These are phyloP conservation scores for Aegilops bicornis DNA, from an alignment of 176 grass and related monocot species.

Conservation along the genomic window DNA sequence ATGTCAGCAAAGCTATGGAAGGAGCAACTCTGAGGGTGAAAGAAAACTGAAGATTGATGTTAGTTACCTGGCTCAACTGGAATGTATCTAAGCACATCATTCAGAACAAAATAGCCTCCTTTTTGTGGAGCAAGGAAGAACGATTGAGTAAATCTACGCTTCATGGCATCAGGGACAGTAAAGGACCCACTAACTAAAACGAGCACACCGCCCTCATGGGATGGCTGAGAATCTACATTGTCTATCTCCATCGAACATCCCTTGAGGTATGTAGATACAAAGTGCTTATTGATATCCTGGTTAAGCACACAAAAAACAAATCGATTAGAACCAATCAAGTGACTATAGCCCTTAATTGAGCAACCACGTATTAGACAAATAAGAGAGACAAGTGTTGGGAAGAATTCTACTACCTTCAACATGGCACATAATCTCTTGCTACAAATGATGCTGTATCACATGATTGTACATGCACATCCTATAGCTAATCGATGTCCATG, in stretches of 20 bases:
- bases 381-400: neutral
- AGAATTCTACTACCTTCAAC: neutral
- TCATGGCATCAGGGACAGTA: constrained; percentile 24
- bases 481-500: neutral
- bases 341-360: neutral
- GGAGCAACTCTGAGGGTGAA: neutral
- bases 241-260: constrained; percentile 62
- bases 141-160: constrained; percentile 64
- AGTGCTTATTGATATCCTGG: constrained; percentile 57
- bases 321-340: neutral
- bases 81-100: constrained; percentile 67
- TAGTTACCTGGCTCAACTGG: constrained; percentile 36
- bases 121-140: constrained; percentile 93
- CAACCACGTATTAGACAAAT: no score
- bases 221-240: constrained; percentile 50
- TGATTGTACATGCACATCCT: neutral
- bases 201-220: constrained; percentile 55
- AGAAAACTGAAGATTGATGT: neutral
- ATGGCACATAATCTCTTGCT: neutral
- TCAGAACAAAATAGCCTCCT: constrained; percentile 73
- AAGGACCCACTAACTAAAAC: constrained; percentile 65
- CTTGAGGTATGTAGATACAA: constrained; percentile 48
- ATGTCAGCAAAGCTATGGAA: neutral
- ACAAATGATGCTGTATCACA: neutral
- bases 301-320: constrained; percentile 21